These are phyloP conservation scores for Viridothelium virens DNA, from an alignment of 495 filamentous ascomycete genomes.

Conservation along the genomic window DNA sequence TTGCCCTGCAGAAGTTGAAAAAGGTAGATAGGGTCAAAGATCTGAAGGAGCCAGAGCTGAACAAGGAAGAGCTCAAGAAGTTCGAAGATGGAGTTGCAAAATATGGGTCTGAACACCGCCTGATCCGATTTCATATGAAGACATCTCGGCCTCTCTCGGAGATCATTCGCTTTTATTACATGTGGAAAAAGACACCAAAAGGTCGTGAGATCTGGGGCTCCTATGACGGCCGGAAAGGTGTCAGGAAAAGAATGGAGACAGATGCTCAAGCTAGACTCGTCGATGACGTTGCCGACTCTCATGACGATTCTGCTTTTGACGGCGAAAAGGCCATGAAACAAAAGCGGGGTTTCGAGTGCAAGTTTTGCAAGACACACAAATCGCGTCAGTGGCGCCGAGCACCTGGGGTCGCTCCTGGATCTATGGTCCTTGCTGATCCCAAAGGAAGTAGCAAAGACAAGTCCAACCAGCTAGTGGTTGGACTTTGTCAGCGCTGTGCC, in stretches of 20 bases:
- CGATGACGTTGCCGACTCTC: slow-evolving; percentile 86
- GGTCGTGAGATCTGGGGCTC: slow-evolving; percentile 85
- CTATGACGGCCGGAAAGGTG: slow-evolving; percentile 75
- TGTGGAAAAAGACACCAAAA: slow-evolving; percentile 90
- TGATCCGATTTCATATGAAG: slow-evolving; percentile 77
- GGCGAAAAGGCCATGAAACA: slow-evolving; percentile 69
- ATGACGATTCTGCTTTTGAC: slow-evolving; percentile 95
- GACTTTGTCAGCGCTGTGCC: slow-evolving; percentile 83
- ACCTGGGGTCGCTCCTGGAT: slow-evolving; percentile 64
- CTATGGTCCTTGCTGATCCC: slow-evolving; percentile 60
- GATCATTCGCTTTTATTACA: slow-evolving; percentile 89
- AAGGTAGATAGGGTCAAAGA: slow-evolving; percentile 61
- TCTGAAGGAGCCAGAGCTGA: slow-evolving; percentile 78
- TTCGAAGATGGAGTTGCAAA: slow-evolving; percentile 91
- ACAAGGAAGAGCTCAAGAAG: slow-evolving; percentile 67
- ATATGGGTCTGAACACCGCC: slow-evolving; percentile 82
- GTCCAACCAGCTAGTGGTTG: slow-evolving; percentile 63
- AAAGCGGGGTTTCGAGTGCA: slow-evolving; percentile 86
- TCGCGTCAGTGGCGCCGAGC: slow-evolving; percentile 91
- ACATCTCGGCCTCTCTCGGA: slow-evolving; percentile 59
- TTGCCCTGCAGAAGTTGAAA: slow-evolving; percentile 64
- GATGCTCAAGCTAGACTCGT: slow-evolving; percentile 63
- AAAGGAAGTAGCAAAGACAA: slow-evolving; percentile 62
- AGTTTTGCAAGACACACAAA: slow-evolving; percentile 72
- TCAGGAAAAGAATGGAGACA: slow-evolving; percentile 60